Percentiles rank a stretch among this genome's conserved stretches.
phyloP scores from a whole-genome alignment of 306 rosid species.

The Vicia villosa region DNA sequence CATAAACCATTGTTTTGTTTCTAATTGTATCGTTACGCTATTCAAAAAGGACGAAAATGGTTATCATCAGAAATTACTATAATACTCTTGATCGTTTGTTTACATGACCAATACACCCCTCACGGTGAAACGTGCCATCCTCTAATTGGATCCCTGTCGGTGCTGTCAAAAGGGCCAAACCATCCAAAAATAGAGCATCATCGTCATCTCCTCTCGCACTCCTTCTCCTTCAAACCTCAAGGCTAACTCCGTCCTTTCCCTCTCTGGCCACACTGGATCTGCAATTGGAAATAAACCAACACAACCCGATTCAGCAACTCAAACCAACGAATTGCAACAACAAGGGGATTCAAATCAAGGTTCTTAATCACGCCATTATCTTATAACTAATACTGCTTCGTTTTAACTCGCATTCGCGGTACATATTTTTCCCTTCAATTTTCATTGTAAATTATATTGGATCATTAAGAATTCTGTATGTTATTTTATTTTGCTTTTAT shows the following conservation, averaged over 20 bases:
- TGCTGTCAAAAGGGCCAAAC: neutral
- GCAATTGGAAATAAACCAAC: constrained; percentile 22
- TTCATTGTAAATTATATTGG: too few species aligned
- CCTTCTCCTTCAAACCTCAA: neutral
- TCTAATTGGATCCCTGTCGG: neutral
- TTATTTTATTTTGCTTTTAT: constrained; percentile 23
- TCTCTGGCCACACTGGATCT: constrained; percentile 26
- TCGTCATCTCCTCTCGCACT: neutral
- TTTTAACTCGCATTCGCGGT: too few species aligned
- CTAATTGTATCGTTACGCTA: neutral
- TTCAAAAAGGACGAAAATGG: neutral
- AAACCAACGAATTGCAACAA: neutral
- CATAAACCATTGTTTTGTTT: neutral
- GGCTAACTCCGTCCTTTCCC: constrained; percentile 14
- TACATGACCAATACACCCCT: constrained; percentile 3
- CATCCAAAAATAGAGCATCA: neutral
- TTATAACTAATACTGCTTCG: too few species aligned
- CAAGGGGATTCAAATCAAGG: constrained; percentile 26
- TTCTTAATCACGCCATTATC: constrained; percentile 1
- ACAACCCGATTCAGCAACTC: neutral
- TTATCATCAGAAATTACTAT: neutral
- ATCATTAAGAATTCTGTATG: too few species aligned
- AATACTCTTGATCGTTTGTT: neutral
- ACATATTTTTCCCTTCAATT: too few species aligned
- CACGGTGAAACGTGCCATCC: neutral